Evolutionary conservation across 2,329 filamentous ascomycete genomes (phyloP), one percentile per base, ranked within the genome.

Genomic region (Byssoonygena ceratinophila): DNA sequence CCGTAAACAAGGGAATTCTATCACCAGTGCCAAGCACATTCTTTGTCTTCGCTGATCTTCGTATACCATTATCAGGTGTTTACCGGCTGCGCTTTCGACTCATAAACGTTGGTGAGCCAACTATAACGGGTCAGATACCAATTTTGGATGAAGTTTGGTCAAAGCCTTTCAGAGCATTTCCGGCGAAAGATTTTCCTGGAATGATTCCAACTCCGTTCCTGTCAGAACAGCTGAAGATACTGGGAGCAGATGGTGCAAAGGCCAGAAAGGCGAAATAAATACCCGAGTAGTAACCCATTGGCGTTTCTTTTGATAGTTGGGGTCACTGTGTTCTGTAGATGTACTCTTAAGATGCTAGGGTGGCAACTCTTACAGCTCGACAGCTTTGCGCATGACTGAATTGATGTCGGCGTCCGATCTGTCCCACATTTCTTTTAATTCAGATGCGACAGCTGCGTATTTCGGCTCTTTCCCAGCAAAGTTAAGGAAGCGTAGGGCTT

Each of bases 401-500:
- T 14, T 14, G 6, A 41, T 31, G 12, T 20, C 34, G 23, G 25
- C 46, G 25, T 46, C 29, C 23, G 27, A n/a, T 22, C 68, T 66
- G 52, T 68, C 73, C 84, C 84, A 87, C 59, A 85, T 86, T 2
- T 72, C 67, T 53, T 84, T 76, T 0, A 88, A 67, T 1, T 68
- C 68, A 16, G 77, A 64, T 1, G 77, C 79, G 20, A 77, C 70
- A 52, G 85, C 82, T 1, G 47, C 36, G 29, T 46, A 55, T 3
- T 52, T 41, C 18, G 55, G 48, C 22, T 59, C 45, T 6, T 56
- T 12, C 20, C 54, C 53, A 16, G 55, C 44, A 12, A 53, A 22
- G 1, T 59, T 53, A 20, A 64, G 55, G 20, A 60, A 51, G 3
- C 54, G 27, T 22, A 54, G 32, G 3, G 61, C 60, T 11, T 55